A percentile compares a stretch with the other conserved stretches of the same genome.
Conservation (phyloP, 805 yeast genomes). For the Metschnikowia cerradonensis region DNA sequence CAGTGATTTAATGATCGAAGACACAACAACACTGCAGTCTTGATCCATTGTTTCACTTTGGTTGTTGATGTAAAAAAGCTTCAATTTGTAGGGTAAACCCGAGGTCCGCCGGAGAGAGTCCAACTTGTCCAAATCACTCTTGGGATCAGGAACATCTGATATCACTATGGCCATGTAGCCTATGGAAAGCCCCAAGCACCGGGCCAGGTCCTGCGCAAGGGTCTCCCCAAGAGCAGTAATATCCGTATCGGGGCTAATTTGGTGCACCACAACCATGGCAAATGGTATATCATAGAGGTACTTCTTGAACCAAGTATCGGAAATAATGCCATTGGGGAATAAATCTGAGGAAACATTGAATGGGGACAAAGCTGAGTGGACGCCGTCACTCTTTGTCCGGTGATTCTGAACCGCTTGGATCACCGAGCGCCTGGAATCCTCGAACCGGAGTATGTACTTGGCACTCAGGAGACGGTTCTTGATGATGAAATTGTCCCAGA, state of each 20-base stretch:
- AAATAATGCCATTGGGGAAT: conserved; percentile 27
- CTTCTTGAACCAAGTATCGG: conserved; percentile 34
- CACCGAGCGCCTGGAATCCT: conserved; percentile 3
- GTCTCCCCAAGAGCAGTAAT: conserved; percentile 10
- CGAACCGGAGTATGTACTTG: conserved; percentile 26
- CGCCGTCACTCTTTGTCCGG: conserved; percentile 5
- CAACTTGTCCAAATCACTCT: conserved; percentile 21
- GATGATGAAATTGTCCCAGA: conserved; percentile 39
- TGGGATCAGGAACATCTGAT: conserved; percentile 12
- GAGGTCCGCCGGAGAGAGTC: conserved; percentile 25
- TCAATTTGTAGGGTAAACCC: conserved; percentile 28
- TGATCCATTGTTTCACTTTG: conserved; percentile 14
- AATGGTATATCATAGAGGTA: conserved; percentile 31
- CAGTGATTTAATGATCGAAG: conserved; percentile 28
- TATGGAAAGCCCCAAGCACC: conserved; percentile 5
- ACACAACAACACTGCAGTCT: conserved; percentile 30
- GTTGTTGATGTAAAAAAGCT: conserved; percentile 22
- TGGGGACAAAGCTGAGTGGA: conserved; percentile 35
- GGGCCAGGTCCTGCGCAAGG: conserved; percentile 12
- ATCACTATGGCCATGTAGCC: conserved; percentile 25
- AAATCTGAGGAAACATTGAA: conserved; percentile 28
- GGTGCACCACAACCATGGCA: conserved; percentile 23
- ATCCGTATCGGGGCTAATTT: conserved; percentile 13
- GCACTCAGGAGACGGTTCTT: conserved; percentile 32
- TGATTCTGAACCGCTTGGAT: conserved; percentile 5